Evolutionary conservation across 2,329 filamentous ascomycete genomes (phyloP).

Genomic region (Aspergillus viridinutans): DNA sequence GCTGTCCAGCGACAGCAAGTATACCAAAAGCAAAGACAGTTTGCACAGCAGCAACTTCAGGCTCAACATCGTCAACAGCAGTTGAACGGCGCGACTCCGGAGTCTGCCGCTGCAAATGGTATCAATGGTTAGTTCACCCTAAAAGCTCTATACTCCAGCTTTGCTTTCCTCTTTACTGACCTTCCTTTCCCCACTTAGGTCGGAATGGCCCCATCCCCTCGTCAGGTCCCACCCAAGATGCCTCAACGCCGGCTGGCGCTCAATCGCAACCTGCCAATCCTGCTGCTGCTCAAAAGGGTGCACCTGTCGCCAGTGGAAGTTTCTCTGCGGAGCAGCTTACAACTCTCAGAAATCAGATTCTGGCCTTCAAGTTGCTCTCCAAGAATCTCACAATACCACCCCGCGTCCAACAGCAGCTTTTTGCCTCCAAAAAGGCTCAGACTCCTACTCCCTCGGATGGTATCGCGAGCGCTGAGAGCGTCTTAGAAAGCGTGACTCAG

Average conservation of each 20-base stretch:
- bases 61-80: slow-evolving; percentile 43
- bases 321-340: slow-evolving; percentile 76
- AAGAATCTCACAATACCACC: slow-evolving; percentile 80
- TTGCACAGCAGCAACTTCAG: slow-evolving; percentile 42
- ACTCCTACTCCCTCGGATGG: slow-evolving; percentile 36
- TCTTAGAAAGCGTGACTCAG: slow-evolving; percentile 39
- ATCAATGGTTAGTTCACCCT: slow-evolving; percentile 34
- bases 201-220: slow-evolving; percentile 35
- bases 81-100: slow-evolving; percentile 35
- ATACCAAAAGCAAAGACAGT: slow-evolving; percentile 53
- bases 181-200: slow-evolving; percentile 16
- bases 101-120: slow-evolving; percentile 35
- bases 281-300: slow-evolving; percentile 25
- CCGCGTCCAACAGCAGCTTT: slow-evolving; percentile 77
- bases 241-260: slow-evolving; percentile 15
- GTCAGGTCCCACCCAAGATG: slow-evolving; percentile 23
- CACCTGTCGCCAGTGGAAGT: slow-evolving; percentile 44
- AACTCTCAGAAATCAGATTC: slow-evolving; percentile 78
- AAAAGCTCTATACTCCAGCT: not conserved
- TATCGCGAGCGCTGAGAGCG: slow-evolving; percentile 27
- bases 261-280: slow-evolving; percentile 18
- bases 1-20: slow-evolving; percentile 63
- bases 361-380: slow-evolving; percentile 83
- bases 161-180: not conserved
- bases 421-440: slow-evolving; percentile 51